Evolutionary conservation across 2,329 filamentous ascomycete genomes (phyloP).

Genomic region (Botrytis cinerea): DNA sequence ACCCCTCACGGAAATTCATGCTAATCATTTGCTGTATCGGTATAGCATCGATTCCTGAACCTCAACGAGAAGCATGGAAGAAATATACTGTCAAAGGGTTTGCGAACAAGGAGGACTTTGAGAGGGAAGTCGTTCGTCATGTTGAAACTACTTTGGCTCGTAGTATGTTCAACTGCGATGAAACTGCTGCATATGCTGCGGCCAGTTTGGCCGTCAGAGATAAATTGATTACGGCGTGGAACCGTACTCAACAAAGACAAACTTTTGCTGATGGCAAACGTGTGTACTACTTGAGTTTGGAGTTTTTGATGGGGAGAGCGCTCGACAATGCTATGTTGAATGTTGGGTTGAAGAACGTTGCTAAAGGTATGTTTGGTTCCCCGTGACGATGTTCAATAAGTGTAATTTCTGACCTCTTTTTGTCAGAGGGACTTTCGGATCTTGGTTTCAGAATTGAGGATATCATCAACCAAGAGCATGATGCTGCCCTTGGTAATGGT

Average conservation of each 20-base stretch:
- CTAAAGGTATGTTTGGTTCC: slow-evolving; percentile 61
- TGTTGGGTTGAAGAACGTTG: slow-evolving; percentile 81
- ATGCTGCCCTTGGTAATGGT: slow-evolving; percentile 94
- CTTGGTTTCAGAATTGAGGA: slow-evolving; percentile 98
- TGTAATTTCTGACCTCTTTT: slow-evolving; percentile 36
- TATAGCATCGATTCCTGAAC: slow-evolving; percentile 80
- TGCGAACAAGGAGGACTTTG: slow-evolving; percentile 77
- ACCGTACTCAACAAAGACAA: slow-evolving; percentile 95
- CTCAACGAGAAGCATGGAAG: slow-evolving; percentile 79
- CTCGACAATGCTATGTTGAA: slow-evolving; percentile 99
- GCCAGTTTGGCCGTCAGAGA: slow-evolving; percentile 91
- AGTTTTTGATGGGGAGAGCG: slow-evolving; percentile 96
- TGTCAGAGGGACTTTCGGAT: slow-evolving; percentile 75
- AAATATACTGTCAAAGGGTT: slow-evolving; percentile 67
- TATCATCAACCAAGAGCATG: slow-evolving; percentile 90
- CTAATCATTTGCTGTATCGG: slow-evolving; percentile 6
- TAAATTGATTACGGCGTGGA: slow-evolving; percentile 92
- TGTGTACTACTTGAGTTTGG: slow-evolving; percentile 94
- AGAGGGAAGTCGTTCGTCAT: slow-evolving; percentile 86
- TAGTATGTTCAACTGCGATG: slow-evolving; percentile 98
- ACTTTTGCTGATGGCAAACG: slow-evolving; percentile 89
- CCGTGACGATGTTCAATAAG: slow-evolving; percentile 62
- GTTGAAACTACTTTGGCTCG: slow-evolving; percentile 95
- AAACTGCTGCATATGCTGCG: slow-evolving; percentile 86
- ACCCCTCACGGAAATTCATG: background rate